phyloP scores from a whole-genome alignment of 1,284 basidiomycete genomes.

The Jaminaea rosea region DNA sequence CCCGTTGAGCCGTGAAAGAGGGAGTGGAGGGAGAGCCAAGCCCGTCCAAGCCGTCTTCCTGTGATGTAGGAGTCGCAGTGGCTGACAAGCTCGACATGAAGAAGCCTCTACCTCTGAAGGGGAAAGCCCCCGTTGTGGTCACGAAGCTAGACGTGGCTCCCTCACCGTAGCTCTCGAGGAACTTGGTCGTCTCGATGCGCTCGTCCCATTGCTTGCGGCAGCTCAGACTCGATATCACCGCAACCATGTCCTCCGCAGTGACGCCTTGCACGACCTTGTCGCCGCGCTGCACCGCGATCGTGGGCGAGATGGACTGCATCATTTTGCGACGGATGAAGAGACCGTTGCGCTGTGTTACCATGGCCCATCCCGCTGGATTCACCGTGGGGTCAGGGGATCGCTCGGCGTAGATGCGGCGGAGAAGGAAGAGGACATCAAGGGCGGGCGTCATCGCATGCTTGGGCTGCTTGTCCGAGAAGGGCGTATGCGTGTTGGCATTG shows the following conservation, averaged over 20 bases:
- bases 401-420: constrained; percentile 39
- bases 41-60: too few species aligned
- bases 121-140: constrained; percentile 61
- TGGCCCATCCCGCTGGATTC: constrained; percentile 64
- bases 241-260: constrained; percentile 74
- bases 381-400: constrained; percentile 48
- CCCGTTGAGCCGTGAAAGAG: constrained; percentile 51
- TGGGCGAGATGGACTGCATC: constrained; percentile 66
- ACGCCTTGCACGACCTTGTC: constrained; percentile 89
- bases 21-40: too few species aligned
- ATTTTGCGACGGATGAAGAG: constrained; percentile 68
- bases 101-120: constrained; percentile 82
- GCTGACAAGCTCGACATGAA: constrained; percentile 69
- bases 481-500: too few species aligned
- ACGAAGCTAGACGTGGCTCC: constrained; percentile 55
- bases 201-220: constrained; percentile 78
- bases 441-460: constrained; percentile 38
- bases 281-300: constrained; percentile 75
- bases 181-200: constrained; percentile 60
- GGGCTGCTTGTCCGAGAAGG: constrained; percentile 34
- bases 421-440: constrained; percentile 38
- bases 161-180: constrained; percentile 72
- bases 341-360: constrained; percentile 67
- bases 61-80: constrained; percentile 43
- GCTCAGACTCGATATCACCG: constrained; percentile 58